These are phyloP conservation scores for Typha latifolia DNA, from an alignment of 176 grass and related monocot genomes.

Conservation along the genomic window DNA sequence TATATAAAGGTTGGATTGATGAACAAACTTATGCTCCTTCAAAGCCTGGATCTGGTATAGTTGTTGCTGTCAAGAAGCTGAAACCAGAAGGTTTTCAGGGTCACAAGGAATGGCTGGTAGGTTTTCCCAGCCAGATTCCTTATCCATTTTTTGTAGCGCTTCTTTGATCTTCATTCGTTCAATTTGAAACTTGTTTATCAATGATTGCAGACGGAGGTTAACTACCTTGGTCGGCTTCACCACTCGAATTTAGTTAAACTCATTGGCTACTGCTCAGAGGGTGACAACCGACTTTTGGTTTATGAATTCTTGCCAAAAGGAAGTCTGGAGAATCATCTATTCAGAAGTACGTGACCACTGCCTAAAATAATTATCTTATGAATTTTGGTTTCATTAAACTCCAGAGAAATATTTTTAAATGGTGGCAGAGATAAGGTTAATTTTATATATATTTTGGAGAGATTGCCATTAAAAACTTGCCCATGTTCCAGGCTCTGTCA, in stretches of 20 bases:
- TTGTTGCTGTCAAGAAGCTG: conserved; percentile 26
- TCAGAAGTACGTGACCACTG: conserved; percentile 18
- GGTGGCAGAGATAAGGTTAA: too few species aligned
- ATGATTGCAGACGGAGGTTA: conserved; percentile 19
- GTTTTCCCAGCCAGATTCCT: background rate
- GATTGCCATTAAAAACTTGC: too few species aligned
- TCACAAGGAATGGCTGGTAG: conserved; percentile 29
- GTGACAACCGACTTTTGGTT: conserved; percentile 19
- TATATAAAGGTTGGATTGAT: conserved; percentile 29
- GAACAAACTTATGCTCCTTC: conserved; percentile 16
- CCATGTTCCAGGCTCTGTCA: too few species aligned
- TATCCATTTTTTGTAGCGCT: background rate
- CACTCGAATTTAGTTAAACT: conserved; percentile 26
- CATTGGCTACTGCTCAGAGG: conserved; percentile 25
- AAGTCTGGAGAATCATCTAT: conserved; percentile 27
- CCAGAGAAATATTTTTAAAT: background rate
- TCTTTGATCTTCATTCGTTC: background rate
- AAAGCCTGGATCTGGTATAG: conserved; percentile 17
- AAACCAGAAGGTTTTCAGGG: conserved; percentile 24
- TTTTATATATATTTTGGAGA: too few species aligned
- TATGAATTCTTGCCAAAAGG: conserved; percentile 28
- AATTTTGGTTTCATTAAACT: background rate
- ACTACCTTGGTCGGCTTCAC: conserved; percentile 29
- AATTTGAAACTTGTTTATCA: background rate
- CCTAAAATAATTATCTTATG: background rate